phyloP scores from a whole-genome alignment of 345 rosid genomes.

The Aethionema arabicum region DNA sequence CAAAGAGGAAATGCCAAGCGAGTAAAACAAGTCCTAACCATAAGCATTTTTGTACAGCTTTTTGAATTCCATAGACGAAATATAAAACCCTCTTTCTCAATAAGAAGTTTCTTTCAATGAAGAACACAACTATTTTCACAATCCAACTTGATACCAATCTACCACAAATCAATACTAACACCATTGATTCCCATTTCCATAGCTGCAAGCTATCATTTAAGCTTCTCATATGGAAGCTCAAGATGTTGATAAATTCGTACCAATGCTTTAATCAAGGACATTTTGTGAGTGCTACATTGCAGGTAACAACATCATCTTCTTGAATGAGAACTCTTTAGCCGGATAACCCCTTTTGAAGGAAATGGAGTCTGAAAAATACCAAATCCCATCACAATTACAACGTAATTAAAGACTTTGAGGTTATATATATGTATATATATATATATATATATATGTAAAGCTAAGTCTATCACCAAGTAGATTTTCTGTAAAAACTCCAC shows the following conservation, averaged over 20 bases:
- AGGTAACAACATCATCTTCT: conserved; percentile 36
- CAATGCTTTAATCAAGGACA: conserved; percentile 65
- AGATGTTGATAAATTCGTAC: conserved; percentile 63
- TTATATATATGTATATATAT: too few relatives aligned
- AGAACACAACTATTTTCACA: conserved; percentile 52
- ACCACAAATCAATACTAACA: conserved; percentile 66
- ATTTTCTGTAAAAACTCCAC: too few relatives aligned
- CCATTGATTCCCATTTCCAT: conserved; percentile 74
- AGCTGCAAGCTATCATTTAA: too few relatives aligned
- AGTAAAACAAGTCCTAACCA: conserved; percentile 70
- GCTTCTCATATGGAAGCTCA: conserved; percentile 52
- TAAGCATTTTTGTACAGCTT: conserved; percentile 62
- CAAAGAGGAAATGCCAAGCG: conserved; percentile 65
- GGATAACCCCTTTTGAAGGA: conserved; percentile 35
- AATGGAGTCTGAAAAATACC: conserved; percentile 40
- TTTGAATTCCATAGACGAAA: too few relatives aligned
- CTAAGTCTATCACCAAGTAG: too few relatives aligned
- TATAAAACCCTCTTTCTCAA: conserved; percentile 63
- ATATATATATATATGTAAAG: too few relatives aligned
- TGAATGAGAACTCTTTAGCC: too few relatives aligned
- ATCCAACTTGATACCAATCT: conserved; percentile 72
- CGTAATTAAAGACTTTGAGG: too few relatives aligned
- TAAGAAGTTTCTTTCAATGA: conserved; percentile 65
- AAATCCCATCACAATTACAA: conserved; percentile 21
- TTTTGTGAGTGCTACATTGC: conserved; percentile 79